Conservation (phyloP, 345 rosid species). For the Salix suchowensis region DNA sequence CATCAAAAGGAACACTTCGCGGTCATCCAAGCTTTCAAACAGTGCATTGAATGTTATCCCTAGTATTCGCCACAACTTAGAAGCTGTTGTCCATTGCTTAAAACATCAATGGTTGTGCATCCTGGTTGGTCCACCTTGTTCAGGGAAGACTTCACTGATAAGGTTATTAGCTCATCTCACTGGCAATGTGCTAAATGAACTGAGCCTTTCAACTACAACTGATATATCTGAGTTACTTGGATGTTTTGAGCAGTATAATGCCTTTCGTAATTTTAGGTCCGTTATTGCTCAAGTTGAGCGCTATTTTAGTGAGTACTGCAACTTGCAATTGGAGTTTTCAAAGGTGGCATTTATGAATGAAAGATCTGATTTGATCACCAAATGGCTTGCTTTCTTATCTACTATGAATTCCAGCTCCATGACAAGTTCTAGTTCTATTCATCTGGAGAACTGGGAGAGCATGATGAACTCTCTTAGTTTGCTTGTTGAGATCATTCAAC, state of each 20-base stretch:
- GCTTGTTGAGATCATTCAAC: constrained; percentile 45
- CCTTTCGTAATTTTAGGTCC: constrained; percentile 59
- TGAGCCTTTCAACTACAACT: constrained; percentile 83
- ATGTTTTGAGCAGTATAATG: constrained; percentile 90
- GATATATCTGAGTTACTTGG: constrained; percentile 95
- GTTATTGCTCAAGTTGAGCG: constrained; percentile 58
- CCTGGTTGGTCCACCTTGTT: constrained; percentile 81
- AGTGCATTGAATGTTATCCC: constrained; percentile 66
- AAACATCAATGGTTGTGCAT: constrained; percentile 79
- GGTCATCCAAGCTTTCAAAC: constrained; percentile 31
- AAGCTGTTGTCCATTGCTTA: constrained; percentile 81
- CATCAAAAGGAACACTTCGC: constrained; percentile 50
- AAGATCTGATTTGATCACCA: constrained; percentile 41
- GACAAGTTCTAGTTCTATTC: constrained; percentile 32
- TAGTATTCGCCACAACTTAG: constrained; percentile 66
- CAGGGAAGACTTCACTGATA: constrained; percentile 89
- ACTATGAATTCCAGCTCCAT: constrained; percentile 31
- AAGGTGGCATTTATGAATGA: constrained; percentile 34
- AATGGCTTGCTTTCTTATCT: constrained; percentile 64
- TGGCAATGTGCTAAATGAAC: constrained; percentile 69
- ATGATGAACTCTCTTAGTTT: constrained; percentile 39
- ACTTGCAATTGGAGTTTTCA: constrained; percentile 44
- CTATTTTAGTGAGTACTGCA: constrained; percentile 61
- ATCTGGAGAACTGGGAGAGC: constrained; percentile 25
- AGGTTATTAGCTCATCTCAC: constrained; percentile 74